Base-by-base conservation (phyloP, 306 rosid genomes). In the Rosa multiflora region DNA sequence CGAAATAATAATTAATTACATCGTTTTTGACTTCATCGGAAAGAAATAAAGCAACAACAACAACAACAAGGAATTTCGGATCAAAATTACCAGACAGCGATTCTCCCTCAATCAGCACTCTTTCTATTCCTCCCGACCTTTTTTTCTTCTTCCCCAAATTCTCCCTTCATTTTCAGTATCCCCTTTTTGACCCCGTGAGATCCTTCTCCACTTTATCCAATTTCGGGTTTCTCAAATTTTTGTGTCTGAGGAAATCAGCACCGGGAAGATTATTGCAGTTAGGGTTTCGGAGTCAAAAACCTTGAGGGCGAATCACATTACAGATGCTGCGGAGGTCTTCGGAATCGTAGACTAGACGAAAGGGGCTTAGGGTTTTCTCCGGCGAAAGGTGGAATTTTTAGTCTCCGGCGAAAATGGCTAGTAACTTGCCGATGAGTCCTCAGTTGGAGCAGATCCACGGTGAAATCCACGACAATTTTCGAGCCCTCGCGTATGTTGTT, bases 361-460 rank as follows among this genome's bases (percentile, higher is more conserved):
- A 21, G 0, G 18, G 5, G 9, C 3, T 42, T 61, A 59, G 32
- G 68, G 55, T 26, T 59, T 61, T 29, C 8, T 61, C 42, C 59
- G 11, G 56, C 42, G 18, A 70, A 62, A 29, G 62, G 79, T 68
- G 29, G 23, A 39, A 7, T 26, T 59, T 5, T 8, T 46, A 76
- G 48, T 76, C 79, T 46, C 87, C 84, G 86, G 86, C 93, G 61
- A 70, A 81, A 79, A 92, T 92, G 98, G 90, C 98, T 75, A 61
- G 84, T 87, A 85, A 78, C 81, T 88, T 92, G 85, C 92, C 85
- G 72, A 96, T 93, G 99, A 83, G 77, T 48, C 92, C 98, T 75
- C 90, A 93, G 87, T 86, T 96, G 78, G 99, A 96, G 91, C 99
- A 93, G 98, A 96, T 93, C 96, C 96, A 96, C 59, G 97, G 98